Evolutionary conservation across 805 yeast genomes (phyloP), one percentile per base, ranked within the genome.

Genomic region (Metschnikowia hibisci): DNA sequence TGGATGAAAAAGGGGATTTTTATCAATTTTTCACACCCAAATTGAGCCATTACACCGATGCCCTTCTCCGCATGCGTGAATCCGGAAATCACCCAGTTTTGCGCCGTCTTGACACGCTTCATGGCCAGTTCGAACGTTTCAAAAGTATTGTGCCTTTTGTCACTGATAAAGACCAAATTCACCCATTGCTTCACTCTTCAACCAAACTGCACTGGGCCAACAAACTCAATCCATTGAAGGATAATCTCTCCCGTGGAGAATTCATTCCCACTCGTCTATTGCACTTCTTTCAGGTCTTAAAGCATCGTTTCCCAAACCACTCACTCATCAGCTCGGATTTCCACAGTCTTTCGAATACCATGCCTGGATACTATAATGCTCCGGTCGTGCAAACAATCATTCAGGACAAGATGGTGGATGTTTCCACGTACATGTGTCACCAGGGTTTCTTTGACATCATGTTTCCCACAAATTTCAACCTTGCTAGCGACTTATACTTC

Each of bases 401-500:
- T 45, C 71, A 80, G 41, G 80, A 82, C 49, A 69, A 72, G 44
- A 83, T 84, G 82, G 74, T 86, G 4, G 81, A 85, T 15, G 77
- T 82, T 0, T 73, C 80, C 30, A 80, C 90, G 0, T 87, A 81
- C 60, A 82, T 87, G 90, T 83, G 78, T n/a, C 74, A 82, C 31
- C 95, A 86, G 58, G 96, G 96, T 0, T 84, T 75, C 56, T 87
- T 86, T 58, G 95, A 87, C 61, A 87, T 87, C 39, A 80, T 86
- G 83, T 87, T 87, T 56, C 87, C 95, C 8, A 87, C 95, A 0
- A 84, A 87, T 55, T 88, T 87, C 60, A 63, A 66, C 6, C 66
- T 80, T 7, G 78, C 81, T 4, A 70, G 77, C 32, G 83, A 81
- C 38, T 47, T 87, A 46, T 88, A 87, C 57, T 66, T 69, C 13